phyloP scores from a whole-genome alignment of 1,284 basidiomycete species.

The Pascua guehoae region DNA sequence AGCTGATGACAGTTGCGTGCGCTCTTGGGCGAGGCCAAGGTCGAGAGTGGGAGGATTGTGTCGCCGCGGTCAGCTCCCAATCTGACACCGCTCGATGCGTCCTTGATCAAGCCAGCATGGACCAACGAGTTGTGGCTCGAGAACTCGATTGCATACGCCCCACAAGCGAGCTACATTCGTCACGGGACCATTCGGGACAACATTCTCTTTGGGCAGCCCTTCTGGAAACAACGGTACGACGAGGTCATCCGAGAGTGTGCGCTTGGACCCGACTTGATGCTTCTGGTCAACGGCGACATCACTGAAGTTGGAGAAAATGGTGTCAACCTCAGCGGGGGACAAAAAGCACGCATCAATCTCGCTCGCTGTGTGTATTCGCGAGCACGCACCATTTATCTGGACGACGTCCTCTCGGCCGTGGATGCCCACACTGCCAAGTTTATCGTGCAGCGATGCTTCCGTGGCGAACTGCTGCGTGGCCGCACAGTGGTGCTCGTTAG shows the following conservation, averaged over 20 bases:
- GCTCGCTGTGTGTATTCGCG: conserved; percentile 75
- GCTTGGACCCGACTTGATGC: conserved; percentile 39
- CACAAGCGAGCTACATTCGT: conserved; percentile 47
- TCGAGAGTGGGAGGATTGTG: conserved; percentile 24
- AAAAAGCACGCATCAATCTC: conserved; percentile 71
- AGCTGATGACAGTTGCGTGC: conserved; percentile 34
- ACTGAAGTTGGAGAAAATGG: conserved; percentile 85
- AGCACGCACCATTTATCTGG: conserved; percentile 60
- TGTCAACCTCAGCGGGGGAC: conserved; percentile 55
- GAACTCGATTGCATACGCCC: conserved; percentile 42
- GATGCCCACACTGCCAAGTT: conserved; percentile 48
- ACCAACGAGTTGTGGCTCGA: conserved; percentile 35
- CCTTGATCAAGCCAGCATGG: conserved; percentile 18
- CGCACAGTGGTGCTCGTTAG: conserved; percentile 73
- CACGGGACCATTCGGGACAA: conserved; percentile 48
- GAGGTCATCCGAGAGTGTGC: conserved; percentile 40
- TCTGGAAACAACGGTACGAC: conserved; percentile 42
- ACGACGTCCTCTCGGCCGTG: conserved; percentile 48
- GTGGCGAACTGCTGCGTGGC: conserved; percentile 56
- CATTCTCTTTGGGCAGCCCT: conserved; percentile 49
- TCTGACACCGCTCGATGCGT: conserved; percentile 25
- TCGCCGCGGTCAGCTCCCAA: conserved; percentile 31
- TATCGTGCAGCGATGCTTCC: conserved; percentile 42
- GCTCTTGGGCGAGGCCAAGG: conserved; percentile 40
- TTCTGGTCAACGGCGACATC: conserved; percentile 45